A percentile compares a stretch with the other conserved stretches of the same genome.
These are phyloP conservation scores for Didymellaceae sp. DNA, from an alignment of 2,329 filamentous ascomycete species.

Conservation along the genomic window DNA sequence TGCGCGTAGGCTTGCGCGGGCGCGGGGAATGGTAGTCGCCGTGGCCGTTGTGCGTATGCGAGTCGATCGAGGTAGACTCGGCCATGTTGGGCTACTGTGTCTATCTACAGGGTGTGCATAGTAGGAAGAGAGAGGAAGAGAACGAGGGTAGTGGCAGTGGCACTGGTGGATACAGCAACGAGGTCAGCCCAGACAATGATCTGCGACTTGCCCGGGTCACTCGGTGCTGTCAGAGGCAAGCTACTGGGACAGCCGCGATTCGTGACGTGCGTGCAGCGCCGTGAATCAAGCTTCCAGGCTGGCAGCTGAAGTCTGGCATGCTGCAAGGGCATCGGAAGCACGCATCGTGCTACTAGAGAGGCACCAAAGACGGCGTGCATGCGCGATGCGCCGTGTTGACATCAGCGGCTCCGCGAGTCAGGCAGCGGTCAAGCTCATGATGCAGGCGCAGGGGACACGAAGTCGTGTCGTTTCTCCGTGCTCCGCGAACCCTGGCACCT, in stretches of 20 bases:
- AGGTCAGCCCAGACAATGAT: slow-evolving; percentile 40
- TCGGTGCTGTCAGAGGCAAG: slow-evolving; percentile 25
- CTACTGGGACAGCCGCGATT: slow-evolving; percentile 17
- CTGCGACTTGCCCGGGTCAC: slow-evolving; percentile 30
- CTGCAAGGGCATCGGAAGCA: no score
- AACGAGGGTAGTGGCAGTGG: slow-evolving; percentile 7
- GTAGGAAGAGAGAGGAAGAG: slow-evolving; percentile 14
- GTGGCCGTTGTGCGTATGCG: slow-evolving; percentile 31
- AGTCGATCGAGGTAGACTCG: slow-evolving; percentile 41
- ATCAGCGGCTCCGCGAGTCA: slow-evolving; percentile 22
- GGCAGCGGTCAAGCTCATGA: slow-evolving; percentile 6
- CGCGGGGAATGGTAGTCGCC: slow-evolving; percentile 41
- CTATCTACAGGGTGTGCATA: slow-evolving; percentile 23
- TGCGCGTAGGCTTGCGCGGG: slow-evolving; percentile 44
- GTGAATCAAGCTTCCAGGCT: slow-evolving; percentile 1
- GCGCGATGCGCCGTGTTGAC: slow-evolving; percentile 8
- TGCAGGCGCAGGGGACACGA: slow-evolving; percentile 1
- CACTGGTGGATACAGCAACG: slow-evolving; percentile 27
- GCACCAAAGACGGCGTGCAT: no score
- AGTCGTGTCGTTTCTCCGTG: slow-evolving; percentile 1
- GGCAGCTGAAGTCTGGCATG: background rate
- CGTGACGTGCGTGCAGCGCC: slow-evolving; percentile 2
- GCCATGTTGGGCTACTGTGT: slow-evolving; percentile 34
- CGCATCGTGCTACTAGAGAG: no score
- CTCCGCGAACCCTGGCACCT: slow-evolving; percentile 25